Evolutionary conservation across 2,329 filamentous ascomycete species (phyloP), one percentile per base, ranked within the genome.

Genomic region (Endothia cerciana): DNA sequence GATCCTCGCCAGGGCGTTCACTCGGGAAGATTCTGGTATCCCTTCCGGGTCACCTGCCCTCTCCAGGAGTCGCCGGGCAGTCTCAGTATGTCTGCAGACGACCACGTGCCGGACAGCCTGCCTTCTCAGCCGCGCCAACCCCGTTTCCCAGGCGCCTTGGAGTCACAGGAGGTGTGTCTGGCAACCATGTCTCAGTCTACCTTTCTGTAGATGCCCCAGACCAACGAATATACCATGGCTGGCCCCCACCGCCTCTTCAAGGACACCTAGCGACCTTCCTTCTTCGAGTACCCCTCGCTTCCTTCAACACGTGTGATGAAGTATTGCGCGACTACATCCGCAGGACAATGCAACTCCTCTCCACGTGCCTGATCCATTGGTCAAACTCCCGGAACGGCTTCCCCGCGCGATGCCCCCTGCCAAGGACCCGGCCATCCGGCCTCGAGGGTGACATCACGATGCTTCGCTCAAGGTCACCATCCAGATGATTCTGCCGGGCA

Each of bases 361-460:
- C 57, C 57, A 59, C 57, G 57, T 59, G 57, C 57, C 25, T 19
- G 25, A 30, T 59, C 40, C 25, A 59, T 59, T 59, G 57, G 57
- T 19, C 40, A 45, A 55, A 22, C 38, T 45, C 57, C 40, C 40
- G 10, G 22, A n/a, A 11, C 36, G 17, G 25, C 15, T 4, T 19
- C 56, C n/a, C 22, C 25, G 38, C 40, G 22, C 40, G 22, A 40
- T 59, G 38, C 56, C 25, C 53, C 57, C 56, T 28, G 38, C 22
- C 8, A 58, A 17, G 13, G 55, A n/a, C 13, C 47, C 47, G 47
- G 11, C 47, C 25, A 51, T 51, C 47, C 47, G 47, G 15, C 47
- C 25, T 28, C 30, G 8, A 36, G 28, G 51, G 30, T 55, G 47
- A 51, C 51, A 36, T 55, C 51, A 55, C 30, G 51, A 55, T 36